A percentile compares a stretch with the other conserved stretches of the same genome.
phyloP scores from a whole-genome alignment of 2,329 filamentous ascomycete genomes.

The Fusarium chaquense region DNA sequence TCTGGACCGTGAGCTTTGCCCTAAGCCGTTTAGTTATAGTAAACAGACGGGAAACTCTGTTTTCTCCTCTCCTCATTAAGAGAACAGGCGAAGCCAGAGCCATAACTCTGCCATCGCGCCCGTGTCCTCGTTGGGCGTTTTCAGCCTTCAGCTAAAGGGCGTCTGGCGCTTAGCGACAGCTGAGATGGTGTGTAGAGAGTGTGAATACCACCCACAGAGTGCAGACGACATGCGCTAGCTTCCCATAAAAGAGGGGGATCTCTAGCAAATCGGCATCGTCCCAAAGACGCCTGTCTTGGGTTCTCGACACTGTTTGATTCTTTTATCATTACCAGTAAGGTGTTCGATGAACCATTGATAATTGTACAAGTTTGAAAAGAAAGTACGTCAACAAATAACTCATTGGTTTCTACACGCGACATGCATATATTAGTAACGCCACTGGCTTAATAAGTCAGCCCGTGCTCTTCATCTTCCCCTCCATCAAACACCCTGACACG shows the following conservation, averaged over 20 bases:
- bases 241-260: constrained; percentile 16
- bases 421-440: background rate
- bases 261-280: constrained; percentile 30
- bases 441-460: background rate
- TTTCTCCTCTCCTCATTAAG: constrained; percentile 32
- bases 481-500: background rate
- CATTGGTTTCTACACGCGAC: constrained; percentile 1
- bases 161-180: constrained; percentile 42
- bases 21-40: constrained; percentile 11
- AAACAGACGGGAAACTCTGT: constrained; percentile 17
- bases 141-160: constrained; percentile 19
- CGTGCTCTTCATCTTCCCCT: constrained; percentile 1
- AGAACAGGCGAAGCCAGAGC: background rate
- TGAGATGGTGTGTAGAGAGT: constrained; percentile 38
- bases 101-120: constrained; percentile 1
- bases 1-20: constrained; percentile 6
- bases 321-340: no score
- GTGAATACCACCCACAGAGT: constrained; percentile 22
- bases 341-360: no score
- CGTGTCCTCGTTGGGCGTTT: constrained; percentile 10
- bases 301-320: constrained; percentile 7
- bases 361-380: no score
- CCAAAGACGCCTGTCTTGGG: constrained; percentile 22
- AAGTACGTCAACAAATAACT: background rate
- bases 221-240: constrained; percentile 23